Evolutionary conservation across 2,329 filamentous ascomycete species (phyloP).

Genomic region (Fusarium sp.): DNA sequence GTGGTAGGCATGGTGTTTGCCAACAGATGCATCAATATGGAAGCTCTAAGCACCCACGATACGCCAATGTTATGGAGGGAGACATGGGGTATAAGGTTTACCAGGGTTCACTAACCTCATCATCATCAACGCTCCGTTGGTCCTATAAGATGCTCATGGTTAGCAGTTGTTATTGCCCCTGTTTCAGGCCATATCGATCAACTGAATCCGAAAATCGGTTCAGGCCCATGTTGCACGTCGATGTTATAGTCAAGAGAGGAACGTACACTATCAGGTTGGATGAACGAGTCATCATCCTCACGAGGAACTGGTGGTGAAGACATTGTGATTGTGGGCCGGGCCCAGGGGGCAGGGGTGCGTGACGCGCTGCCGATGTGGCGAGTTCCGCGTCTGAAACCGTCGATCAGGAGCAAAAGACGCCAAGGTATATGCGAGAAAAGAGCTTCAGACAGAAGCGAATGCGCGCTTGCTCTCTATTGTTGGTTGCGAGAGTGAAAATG

Average conservation of each 20-base stretch:
- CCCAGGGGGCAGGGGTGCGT: neutral
- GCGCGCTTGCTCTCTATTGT: neutral
- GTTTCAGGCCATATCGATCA: neutral
- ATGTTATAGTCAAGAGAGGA: neutral
- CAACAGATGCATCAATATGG: neutral
- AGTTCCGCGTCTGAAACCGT: neutral
- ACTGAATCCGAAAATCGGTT: too few relatives aligned
- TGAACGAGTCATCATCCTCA: slow-evolving; percentile 26
- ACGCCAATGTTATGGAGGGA: neutral
- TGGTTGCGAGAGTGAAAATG: neutral
- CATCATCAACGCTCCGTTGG: slow-evolving; percentile 23
- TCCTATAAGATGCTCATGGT: slow-evolving; percentile 12
- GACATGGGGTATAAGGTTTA: neutral
- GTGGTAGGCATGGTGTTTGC: neutral
- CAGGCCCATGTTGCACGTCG: neutral
- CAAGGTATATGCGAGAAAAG: neutral
- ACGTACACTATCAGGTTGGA: slow-evolving; percentile 31
- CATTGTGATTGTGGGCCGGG: neutral
- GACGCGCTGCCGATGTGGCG: neutral
- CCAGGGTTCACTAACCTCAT: slow-evolving; percentile 32
- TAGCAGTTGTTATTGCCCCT: neutral
- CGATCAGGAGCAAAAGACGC: neutral
- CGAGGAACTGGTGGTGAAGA: neutral
- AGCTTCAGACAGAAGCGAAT: neutral
- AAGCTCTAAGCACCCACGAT: neutral